phyloP scores from a whole-genome alignment of 768 basidiomycete species.

The Pleurotus giganteus region DNA sequence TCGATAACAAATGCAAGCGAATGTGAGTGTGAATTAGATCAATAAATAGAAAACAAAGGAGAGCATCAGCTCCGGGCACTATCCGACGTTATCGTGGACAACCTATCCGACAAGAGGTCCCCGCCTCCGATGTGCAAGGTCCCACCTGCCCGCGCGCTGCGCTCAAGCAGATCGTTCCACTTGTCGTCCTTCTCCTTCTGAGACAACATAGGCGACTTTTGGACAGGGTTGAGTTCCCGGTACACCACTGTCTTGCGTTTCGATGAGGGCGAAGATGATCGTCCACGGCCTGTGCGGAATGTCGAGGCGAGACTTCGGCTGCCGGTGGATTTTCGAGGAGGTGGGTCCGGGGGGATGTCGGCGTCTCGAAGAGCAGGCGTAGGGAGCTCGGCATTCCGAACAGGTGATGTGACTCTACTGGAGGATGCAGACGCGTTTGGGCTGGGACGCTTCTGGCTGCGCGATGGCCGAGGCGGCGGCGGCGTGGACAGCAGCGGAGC shows the following conservation, averaged over 20 bases:
- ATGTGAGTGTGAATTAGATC: not conserved
- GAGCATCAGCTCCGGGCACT: not conserved
- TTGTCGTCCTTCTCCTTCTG: constrained; percentile 70
- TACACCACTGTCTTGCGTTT: constrained; percentile 39
- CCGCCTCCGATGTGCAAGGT: constrained; percentile 60
- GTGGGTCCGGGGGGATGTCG: not conserved
- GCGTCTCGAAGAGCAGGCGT: not conserved
- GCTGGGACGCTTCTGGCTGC: not conserved
- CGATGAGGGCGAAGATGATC: constrained; percentile 13
- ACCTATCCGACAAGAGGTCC: constrained; percentile 42
- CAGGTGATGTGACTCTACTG: not conserved
- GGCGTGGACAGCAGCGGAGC: not conserved
- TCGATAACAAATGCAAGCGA: not conserved
- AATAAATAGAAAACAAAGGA: not conserved
- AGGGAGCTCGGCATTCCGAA: not conserved
- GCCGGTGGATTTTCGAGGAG: constrained; percentile 2
- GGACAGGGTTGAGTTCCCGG: constrained; percentile 40
- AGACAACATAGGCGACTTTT: constrained; percentile 40
- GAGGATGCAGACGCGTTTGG: not conserved
- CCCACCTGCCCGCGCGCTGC: constrained; percentile 70
- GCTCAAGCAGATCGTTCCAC: constrained; percentile 68
- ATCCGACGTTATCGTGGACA: constrained; percentile 24
- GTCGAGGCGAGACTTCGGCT: constrained; percentile 10
- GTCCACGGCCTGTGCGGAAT: constrained; percentile 13
- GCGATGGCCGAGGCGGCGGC: not conserved